Base-by-base conservation (phyloP, 352 stramenopile species). In the Pythium utonaiense region DNA sequence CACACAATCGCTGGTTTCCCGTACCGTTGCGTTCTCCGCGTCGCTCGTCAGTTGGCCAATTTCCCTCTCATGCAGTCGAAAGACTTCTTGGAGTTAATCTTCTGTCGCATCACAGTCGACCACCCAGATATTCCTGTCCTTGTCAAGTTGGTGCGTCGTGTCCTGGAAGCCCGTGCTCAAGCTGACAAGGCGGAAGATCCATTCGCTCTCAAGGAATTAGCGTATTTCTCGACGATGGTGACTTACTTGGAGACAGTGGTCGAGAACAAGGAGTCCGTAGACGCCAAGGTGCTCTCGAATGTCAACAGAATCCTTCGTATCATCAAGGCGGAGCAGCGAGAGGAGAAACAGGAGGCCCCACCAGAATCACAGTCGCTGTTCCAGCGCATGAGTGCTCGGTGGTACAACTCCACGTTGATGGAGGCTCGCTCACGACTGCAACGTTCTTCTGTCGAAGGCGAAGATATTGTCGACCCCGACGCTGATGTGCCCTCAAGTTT, bases 281-380 rank as follows among this genome's bases (percentile, higher is more conserved):
- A 93, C 16, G 56, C 61, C 1, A 69, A 75, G 13, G 57, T 90
- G 2, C 51, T 91, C 8, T 89, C 80, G 16, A 93, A 93, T 36
- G 72, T 80, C 3, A 89, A 93, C 41, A 81, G 83, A 14, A 80
- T 93, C 3, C 47, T 93, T 34, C 79, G 83, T 2, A 90, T 93
- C 28, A 72, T 88, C 42, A 75, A 86, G 48, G 65, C 78, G 8
- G 80, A 92, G 66, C 68, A 75, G 12, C 69, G 70, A 3, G 79
- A 80, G 19, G 80, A 87, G 44, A 67, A 69, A 3, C 62, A 9
- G 16, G 55, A 83, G 49, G 54, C 75, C 52, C 71, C 77, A 49
- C 71, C 70, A 10, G 69, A 80, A 60, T 83, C 79, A 3, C 71
- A 75, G 31, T 88, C 70, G 16, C 88, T 93, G 22, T 80, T 89